Percentiles rank a stretch among this genome's conserved stretches.
Evolutionary conservation across 768 basidiomycete species (phyloP).

Genomic region (Mycena vulgaris): DNA sequence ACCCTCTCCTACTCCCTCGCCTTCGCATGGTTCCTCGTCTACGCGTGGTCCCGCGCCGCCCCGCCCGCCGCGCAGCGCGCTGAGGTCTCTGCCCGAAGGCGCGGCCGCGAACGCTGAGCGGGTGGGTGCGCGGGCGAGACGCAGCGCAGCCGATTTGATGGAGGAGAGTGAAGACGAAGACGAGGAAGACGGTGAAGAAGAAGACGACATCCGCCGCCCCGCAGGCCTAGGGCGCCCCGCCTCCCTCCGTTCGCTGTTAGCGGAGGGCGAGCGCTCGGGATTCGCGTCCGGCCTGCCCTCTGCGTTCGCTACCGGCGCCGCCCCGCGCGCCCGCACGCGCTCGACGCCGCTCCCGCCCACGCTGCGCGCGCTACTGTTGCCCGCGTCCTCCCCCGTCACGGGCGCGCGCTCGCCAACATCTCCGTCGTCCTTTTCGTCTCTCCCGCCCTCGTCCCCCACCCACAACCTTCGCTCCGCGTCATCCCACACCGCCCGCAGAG

Average conservation of each 20-base stretch:
- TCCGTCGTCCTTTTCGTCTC: no score
- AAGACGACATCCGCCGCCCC: slow-evolving; percentile 8
- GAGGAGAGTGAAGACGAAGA: neutral
- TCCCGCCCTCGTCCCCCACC: neutral
- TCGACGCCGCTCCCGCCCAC: neutral
- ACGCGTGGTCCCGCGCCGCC: no score
- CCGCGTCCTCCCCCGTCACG: no score
- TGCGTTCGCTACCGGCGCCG: no score
- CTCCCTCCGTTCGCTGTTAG: neutral
- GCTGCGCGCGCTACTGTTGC: neutral
- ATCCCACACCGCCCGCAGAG: neutral
- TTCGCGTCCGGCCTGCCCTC: neutral
- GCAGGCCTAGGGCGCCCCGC: slow-evolving; percentile 1
- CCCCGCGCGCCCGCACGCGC: neutral
- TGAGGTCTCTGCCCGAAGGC: no score
- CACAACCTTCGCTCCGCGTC: no score
- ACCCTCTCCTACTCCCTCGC: no score
- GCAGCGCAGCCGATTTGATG: neutral
- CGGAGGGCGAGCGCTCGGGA: neutral
- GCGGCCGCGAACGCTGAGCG: no score
- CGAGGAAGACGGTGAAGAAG: neutral
- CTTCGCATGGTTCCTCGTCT: no score
- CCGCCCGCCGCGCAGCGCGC: no score
- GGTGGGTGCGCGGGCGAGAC: no score
- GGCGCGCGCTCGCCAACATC: no score